Conservation (phyloP, 2,329 filamentous ascomycete genomes). For the Ascochyta pisi region DNA sequence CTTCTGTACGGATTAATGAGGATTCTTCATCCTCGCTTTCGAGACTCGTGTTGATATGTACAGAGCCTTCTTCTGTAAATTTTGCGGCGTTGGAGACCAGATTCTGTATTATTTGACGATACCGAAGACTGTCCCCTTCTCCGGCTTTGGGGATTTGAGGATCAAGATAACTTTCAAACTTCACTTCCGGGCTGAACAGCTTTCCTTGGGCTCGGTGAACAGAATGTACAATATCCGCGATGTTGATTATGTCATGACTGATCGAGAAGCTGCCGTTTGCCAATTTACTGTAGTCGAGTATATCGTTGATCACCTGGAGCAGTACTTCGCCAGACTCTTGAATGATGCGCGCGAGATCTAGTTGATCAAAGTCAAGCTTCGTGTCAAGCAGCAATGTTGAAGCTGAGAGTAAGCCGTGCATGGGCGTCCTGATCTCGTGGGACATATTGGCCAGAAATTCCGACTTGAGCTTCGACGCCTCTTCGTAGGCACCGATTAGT, state of each 20-base stretch:
- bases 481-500: conserved; percentile 65
- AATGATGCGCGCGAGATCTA: conserved; percentile 64
- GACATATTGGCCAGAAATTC: conserved; percentile 70
- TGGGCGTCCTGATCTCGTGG: conserved; percentile 69
- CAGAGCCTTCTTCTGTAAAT: conserved; percentile 64
- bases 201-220: conserved; percentile 60
- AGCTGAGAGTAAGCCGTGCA: conserved; percentile 68
- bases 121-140: conserved; percentile 65
- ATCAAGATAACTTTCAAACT: conserved; percentile 54
- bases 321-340: conserved; percentile 66
- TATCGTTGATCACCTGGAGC: conserved; percentile 69
- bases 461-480: conserved; percentile 68
- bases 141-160: conserved; percentile 58
- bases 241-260: conserved; percentile 59
- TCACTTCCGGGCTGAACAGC: conserved; percentile 56
- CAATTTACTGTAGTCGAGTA: conserved; percentile 71
- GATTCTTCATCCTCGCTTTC: conserved; percentile 51
- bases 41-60: conserved; percentile 55
- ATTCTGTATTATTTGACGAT: conserved; percentile 69
- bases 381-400: conserved; percentile 64
- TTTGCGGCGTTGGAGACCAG: conserved; percentile 67
- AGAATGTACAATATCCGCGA: conserved; percentile 56
- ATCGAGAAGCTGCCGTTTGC: conserved; percentile 66
- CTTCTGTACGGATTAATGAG: conserved; percentile 60
- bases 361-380: conserved; percentile 60